A percentile compares a stretch with the other conserved stretches of the same genome.
phyloP scores from a whole-genome alignment of 2,329 filamentous ascomycete genomes.

The Fusarium setosum region DNA sequence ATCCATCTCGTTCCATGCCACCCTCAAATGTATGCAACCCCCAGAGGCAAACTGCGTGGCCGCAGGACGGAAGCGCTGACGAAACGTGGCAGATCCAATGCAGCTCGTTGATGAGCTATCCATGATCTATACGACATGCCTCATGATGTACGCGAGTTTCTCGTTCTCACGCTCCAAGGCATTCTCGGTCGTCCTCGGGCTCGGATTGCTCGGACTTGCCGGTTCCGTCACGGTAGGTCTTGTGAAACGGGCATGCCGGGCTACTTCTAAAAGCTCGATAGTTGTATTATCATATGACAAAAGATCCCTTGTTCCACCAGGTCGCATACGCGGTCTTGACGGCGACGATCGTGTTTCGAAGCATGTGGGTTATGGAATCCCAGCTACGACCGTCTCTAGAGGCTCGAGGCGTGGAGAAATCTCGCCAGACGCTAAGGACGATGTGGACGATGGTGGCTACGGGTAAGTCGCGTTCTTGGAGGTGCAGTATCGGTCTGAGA shows the following conservation, averaged over 20 bases:
- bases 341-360: slow-evolving; percentile 74
- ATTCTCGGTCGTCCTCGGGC: slow-evolving; percentile 65
- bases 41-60: neutral
- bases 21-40: slow-evolving; percentile 62
- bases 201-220: slow-evolving; percentile 66
- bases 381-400: slow-evolving; percentile 58
- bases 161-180: slow-evolving; percentile 70
- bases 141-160: slow-evolving; percentile 75
- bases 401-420: slow-evolving; percentile 60
- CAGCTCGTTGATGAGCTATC: slow-evolving; percentile 70
- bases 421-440: slow-evolving; percentile 60
- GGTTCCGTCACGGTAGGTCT: slow-evolving; percentile 77
- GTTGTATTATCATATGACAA: slow-evolving; percentile 78
- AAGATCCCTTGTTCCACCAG: slow-evolving; percentile 87
- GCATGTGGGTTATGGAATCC: slow-evolving; percentile 78
- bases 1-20: slow-evolving; percentile 67
- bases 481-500: neutral
- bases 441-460: slow-evolving; percentile 81
- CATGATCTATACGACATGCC: slow-evolving; percentile 70
- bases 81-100: slow-evolving; percentile 61
- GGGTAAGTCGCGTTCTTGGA: slow-evolving; percentile 50
- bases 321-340: slow-evolving; percentile 81
- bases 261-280: slow-evolving; percentile 31
- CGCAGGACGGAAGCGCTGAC: neutral
- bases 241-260: neutral